Percentiles rank a stretch among this genome's conserved stretches.
phyloP scores from a whole-genome alignment of 2,329 filamentous ascomycete species.

The Beauveria varroae region DNA sequence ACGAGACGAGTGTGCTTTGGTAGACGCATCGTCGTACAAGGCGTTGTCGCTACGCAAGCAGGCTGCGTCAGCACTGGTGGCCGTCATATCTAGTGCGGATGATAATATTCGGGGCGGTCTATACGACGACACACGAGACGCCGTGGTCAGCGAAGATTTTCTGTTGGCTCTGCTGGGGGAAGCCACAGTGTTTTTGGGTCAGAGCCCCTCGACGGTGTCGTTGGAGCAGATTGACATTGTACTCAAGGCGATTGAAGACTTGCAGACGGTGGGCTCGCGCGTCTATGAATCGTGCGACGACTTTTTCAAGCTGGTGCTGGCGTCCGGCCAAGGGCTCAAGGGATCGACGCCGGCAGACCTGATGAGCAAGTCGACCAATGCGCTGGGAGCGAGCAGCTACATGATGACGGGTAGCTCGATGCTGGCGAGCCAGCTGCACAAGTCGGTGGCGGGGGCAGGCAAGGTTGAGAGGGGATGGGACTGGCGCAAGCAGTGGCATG shows the following conservation, averaged over 20 bases:
- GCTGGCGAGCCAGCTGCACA: conserved; percentile 54
- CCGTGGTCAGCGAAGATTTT: conserved; percentile 83
- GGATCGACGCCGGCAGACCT: conserved; percentile 58
- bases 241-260: conserved; percentile 71
- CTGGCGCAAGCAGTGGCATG: conserved; percentile 70
- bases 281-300: conserved; percentile 70
- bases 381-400: conserved; percentile 53
- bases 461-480: conserved; percentile 61
- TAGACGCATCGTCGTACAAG: conserved; percentile 24
- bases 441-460: conserved; percentile 49
- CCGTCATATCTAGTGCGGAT: conserved; percentile 78
- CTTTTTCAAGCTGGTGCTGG: conserved; percentile 67
- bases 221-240: conserved; percentile 67
- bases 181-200: conserved; percentile 66
- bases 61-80: conserved; percentile 65
- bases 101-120: conserved; percentile 89
- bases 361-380: conserved; percentile 50
- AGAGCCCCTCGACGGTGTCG: conserved; percentile 47
- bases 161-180: conserved; percentile 79
- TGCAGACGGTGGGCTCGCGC: conserved; percentile 65
- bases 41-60: conserved; percentile 57
- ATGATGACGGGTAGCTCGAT: conserved; percentile 68
- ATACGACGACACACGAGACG: conserved; percentile 72
- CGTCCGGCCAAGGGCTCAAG: conserved; percentile 57
- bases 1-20: conserved; percentile 50